Evolutionary conservation across 768 basidiomycete species (phyloP), one percentile per base, ranked within the genome.

Genomic region (Tulasnella calospora): DNA sequence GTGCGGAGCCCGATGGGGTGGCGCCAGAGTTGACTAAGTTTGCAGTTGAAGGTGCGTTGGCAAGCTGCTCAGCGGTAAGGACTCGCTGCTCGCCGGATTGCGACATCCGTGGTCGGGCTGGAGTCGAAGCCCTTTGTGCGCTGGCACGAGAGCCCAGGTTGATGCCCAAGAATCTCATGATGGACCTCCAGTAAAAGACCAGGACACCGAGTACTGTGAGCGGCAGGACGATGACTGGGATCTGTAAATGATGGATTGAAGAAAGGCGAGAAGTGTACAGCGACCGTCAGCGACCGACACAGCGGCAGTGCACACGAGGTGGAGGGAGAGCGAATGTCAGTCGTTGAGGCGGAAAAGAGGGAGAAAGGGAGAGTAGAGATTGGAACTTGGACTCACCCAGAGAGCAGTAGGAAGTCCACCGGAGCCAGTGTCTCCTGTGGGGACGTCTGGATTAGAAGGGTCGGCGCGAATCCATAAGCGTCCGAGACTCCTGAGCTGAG

Each of bases 1-100:
- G 82, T 12, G 83, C 81, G 40, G 83, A 82, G 2, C 84, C 79
- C 71, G 83, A 81, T 15, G 82, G 33, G 27, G 57, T 21, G 36
- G 75, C 35, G 2, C n/a, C 35, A 3, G 38, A 35, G 41, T n/a
- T 47, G 44, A 36, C 51, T 36, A 27, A 30, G 8, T 40, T 36
- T 41, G 77, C 10, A 30, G 38, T 71, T 21, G 77, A 30, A 46
- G n/a, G 35, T 13, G 67, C 69, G n/a, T 27, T 67, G 44, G 69
- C 69, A 8, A 78, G 70, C 69, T 78, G 77, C 30, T 70, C 77
- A 36, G 77, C 77, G 17, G 77, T 78, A 13, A 78, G 41, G 15
- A 71, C 40, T 7, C 30, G 27, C 17, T 46, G 47, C 13, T 36
- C 67, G 27, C 33, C 33, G n/a, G 33, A 27, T 33, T 67, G 61